phyloP scores from a whole-genome alignment of 1,284 basidiomycete genomes.

The Prillingera fragicola region DNA sequence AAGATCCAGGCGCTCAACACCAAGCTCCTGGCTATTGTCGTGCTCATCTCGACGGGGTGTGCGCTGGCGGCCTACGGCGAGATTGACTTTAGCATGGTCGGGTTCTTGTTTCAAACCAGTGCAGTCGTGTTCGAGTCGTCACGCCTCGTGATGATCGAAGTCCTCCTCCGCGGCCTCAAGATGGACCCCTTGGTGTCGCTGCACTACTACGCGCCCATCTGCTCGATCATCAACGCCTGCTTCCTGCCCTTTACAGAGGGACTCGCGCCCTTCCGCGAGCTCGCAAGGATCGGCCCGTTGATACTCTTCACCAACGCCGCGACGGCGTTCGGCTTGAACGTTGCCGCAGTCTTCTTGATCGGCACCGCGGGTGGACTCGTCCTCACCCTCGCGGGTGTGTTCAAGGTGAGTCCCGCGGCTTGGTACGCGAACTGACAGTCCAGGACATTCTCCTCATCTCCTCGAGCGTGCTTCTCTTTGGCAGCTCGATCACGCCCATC shows the following conservation, averaged over 20 bases:
- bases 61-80: slow-evolving; percentile 73
- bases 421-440: neutral
- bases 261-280: slow-evolving; percentile 73
- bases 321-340: slow-evolving; percentile 86
- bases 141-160: slow-evolving; percentile 89
- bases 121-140: slow-evolving; percentile 57
- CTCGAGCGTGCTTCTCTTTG: slow-evolving; percentile 77
- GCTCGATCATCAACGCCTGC: slow-evolving; percentile 78
- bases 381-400: slow-evolving; percentile 87
- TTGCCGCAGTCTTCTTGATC: slow-evolving; percentile 88
- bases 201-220: slow-evolving; percentile 86
- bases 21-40: slow-evolving; percentile 70
- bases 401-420: slow-evolving; percentile 57
- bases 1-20: slow-evolving; percentile 77
- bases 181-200: slow-evolving; percentile 94
- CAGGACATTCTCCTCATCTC: slow-evolving; percentile 89
- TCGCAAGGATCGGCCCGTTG: slow-evolving; percentile 64
- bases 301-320: slow-evolving; percentile 75
- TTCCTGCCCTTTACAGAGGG: slow-evolving; percentile 87
- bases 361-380: slow-evolving; percentile 80
- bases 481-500: slow-evolving; percentile 66
- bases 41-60: slow-evolving; percentile 85
- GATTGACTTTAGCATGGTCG: slow-evolving; percentile 72
- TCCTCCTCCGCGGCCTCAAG: slow-evolving; percentile 47
- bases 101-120: slow-evolving; percentile 75